These are phyloP conservation scores for Curvularia eragrostidis DNA, from an alignment of 2,329 filamentous ascomycete genomes.

Conservation along the genomic window DNA sequence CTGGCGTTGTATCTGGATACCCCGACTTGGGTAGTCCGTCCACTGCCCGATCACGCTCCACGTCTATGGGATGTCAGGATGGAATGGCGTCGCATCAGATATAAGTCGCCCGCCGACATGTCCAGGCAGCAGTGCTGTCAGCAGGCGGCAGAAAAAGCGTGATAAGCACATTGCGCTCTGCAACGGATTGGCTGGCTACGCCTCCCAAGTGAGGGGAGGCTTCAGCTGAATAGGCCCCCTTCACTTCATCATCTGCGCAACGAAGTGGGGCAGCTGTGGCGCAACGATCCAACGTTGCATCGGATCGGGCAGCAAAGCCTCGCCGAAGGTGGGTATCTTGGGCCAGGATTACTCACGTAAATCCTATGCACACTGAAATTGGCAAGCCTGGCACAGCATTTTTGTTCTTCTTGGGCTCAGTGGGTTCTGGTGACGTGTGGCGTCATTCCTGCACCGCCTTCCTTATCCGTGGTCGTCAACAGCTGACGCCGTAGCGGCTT, in stretches of 20 bases:
- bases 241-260: conserved; percentile 2
- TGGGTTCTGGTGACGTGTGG: conserved; percentile 12
- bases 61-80: neutral
- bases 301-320: conserved; percentile 14
- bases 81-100: neutral
- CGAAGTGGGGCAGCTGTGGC: conserved; percentile 19
- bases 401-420: neutral
- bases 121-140: neutral
- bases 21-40: neutral
- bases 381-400: neutral
- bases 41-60: neutral
- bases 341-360: neutral
- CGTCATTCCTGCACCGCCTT: conserved; percentile 21
- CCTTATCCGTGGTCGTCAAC: conserved; percentile 17
- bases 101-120: neutral
- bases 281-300: conserved; percentile 10
- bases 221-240: conserved; percentile 4
- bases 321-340: neutral
- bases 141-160: neutral
- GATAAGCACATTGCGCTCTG: neutral
- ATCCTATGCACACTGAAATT: neutral
- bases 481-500: conserved; percentile 18
- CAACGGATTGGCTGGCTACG: neutral
- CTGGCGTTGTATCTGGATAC: neutral
- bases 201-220: neutral